Evolutionary conservation across 1,139 yeast species (phyloP).

Genomic region (Meyerozyma athensensis): DNA sequence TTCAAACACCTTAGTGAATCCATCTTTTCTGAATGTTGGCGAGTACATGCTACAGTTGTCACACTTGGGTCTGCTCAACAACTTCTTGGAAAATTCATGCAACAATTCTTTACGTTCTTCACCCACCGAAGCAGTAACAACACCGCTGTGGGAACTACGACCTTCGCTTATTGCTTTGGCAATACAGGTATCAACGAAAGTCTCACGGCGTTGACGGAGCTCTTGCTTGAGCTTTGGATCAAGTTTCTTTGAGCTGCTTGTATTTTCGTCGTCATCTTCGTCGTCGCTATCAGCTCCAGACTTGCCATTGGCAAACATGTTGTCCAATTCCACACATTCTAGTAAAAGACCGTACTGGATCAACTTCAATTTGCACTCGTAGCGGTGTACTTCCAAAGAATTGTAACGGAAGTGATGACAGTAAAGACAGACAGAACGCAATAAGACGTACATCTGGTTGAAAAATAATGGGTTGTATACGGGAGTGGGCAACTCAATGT

Average conservation of each 20-base stretch:
- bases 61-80: conserved; percentile 79
- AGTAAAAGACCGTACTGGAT: conserved; percentile 85
- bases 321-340: conserved; percentile 72
- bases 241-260: conserved; percentile 19
- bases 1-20: conserved; percentile 88
- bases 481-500: conserved; percentile 92
- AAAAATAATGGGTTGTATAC: conserved; percentile 94
- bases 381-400: conserved; percentile 66
- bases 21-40: conserved; percentile 92
- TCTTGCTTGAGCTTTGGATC: conserved; percentile 41
- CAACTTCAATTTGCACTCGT: conserved; percentile 70
- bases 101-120: conserved; percentile 81
- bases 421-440: conserved; percentile 82
- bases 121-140: conserved; percentile 75
- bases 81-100: conserved; percentile 68
- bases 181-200: conserved; percentile 66
- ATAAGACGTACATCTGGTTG: conserved; percentile 78
- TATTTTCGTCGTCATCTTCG: conserved; percentile 23
- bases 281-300: conserved; percentile 29
- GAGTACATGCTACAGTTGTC: conserved; percentile 95
- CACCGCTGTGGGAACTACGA: conserved; percentile 59
- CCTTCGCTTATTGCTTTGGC: conserved; percentile 77
- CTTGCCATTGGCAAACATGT: conserved; percentile 38
- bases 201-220: conserved; percentile 56
- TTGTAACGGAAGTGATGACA: conserved; percentile 82